Conservation (phyloP, 1,284 basidiomycete species). For the Uromyces viciae-fabae region DNA sequence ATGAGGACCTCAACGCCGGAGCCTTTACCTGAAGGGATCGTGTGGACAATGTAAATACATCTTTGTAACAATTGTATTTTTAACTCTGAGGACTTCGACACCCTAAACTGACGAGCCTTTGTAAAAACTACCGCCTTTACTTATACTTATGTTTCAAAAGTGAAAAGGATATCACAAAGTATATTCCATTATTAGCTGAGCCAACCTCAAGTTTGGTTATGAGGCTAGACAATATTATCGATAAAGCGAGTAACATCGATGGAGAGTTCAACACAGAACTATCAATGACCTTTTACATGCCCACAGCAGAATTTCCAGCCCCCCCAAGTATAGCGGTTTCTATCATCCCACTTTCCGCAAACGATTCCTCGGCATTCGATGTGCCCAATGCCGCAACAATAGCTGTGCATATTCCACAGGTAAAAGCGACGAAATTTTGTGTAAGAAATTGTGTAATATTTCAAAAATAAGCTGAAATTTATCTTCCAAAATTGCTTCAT, state of each 20-base stretch:
- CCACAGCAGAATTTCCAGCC: constrained; percentile 31
- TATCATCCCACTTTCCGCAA: constrained; percentile 33
- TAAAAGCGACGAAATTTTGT: neutral
- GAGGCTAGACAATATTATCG: constrained; percentile 34
- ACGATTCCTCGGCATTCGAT: neutral
- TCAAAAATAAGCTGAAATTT: neutral
- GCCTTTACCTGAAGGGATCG: constrained; percentile 28
- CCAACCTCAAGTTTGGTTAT: constrained; percentile 30
- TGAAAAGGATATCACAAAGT: constrained; percentile 36
- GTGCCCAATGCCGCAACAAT: constrained; percentile 20
- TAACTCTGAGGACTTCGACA: too few relatives aligned
- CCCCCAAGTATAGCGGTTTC: neutral
- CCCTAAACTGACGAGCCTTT: too few relatives aligned
- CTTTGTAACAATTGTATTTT: neutral
- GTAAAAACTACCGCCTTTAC: too few relatives aligned
- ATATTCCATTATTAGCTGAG: constrained; percentile 27
- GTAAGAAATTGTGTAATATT: neutral
- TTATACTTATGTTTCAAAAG: too few relatives aligned
- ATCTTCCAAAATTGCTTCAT: neutral
- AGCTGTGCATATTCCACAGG: constrained; percentile 16
- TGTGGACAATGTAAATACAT: constrained; percentile 41
- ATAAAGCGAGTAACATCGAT: constrained; percentile 16
- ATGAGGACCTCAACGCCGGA: constrained; percentile 44
- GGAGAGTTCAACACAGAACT: constrained; percentile 13
- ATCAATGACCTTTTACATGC: constrained; percentile 32